Evolutionary conservation across 805 yeast species (phyloP).

Genomic region (Kregervanrija fluxuum): DNA sequence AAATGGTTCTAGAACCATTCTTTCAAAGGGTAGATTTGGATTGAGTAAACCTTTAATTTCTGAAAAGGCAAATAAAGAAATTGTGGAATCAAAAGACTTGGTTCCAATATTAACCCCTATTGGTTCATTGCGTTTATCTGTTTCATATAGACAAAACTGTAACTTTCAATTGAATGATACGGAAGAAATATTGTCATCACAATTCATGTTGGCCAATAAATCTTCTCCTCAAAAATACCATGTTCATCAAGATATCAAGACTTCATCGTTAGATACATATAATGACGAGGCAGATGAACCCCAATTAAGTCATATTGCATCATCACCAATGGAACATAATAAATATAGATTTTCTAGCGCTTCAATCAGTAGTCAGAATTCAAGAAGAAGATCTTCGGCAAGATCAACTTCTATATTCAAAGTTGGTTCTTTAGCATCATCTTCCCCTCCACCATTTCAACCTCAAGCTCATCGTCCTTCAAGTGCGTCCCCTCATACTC

Average conservation of each 20-base stretch:
- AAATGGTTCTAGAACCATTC: slow-evolving; percentile 73
- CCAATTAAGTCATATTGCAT: slow-evolving; percentile 2
- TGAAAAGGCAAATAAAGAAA: slow-evolving; percentile 1
- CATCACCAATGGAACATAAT: slow-evolving; percentile 7
- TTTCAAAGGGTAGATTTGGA: slow-evolving; percentile 80
- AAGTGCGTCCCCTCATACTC: no score
- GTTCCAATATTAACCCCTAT: slow-evolving; percentile 67
- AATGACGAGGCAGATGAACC: background rate
- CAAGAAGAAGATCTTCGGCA: slow-evolving; percentile 24
- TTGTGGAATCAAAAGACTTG: slow-evolving; percentile 46
- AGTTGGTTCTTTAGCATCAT: slow-evolving; percentile 47
- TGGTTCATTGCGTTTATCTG: slow-evolving; percentile 69
- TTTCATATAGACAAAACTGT: slow-evolving; percentile 69
- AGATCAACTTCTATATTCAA: slow-evolving; percentile 53
- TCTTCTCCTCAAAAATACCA: background rate
- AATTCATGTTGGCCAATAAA: slow-evolving; percentile 14
- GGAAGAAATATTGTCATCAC: slow-evolving; percentile 52
- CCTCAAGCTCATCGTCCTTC: background rate
- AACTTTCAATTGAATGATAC: slow-evolving; percentile 61
- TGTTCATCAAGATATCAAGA: background rate
- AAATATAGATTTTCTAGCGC: slow-evolving; percentile 16
- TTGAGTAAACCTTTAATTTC: slow-evolving; percentile 56
- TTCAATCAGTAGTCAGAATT: slow-evolving; percentile 19
- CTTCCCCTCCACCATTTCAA: slow-evolving; percentile 27
- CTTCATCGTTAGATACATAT: no score